Percentiles rank a stretch among this genome's conserved stretches.
These are phyloP conservation scores for Annulohypoxylon stygium DNA, from an alignment of 495 filamentous ascomycete genomes.

Conservation along the genomic window DNA sequence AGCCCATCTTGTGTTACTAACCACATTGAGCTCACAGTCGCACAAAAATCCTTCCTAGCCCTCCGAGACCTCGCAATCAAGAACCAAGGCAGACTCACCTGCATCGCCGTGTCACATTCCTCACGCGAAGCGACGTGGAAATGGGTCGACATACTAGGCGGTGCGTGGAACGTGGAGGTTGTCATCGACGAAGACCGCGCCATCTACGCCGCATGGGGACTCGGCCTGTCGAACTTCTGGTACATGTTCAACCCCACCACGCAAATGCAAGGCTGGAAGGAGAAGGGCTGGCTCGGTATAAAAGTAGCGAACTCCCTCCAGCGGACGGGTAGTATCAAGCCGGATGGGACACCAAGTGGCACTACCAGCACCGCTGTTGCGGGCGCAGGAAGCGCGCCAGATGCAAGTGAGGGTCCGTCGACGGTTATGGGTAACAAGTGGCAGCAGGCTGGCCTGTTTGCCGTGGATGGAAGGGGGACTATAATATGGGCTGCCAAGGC, in stretches of 20 bases:
- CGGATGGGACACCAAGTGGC: slow-evolving; percentile 1
- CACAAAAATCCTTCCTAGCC: slow-evolving; percentile 67
- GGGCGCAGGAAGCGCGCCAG: slow-evolving; percentile 20
- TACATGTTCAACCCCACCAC: slow-evolving; percentile 64
- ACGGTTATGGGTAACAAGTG: slow-evolving; percentile 72
- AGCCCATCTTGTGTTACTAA: slow-evolving; percentile 23
- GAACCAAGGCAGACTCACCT: slow-evolving; percentile 58
- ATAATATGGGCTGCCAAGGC: slow-evolving; percentile 66
- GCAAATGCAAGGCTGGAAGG: slow-evolving; percentile 58
- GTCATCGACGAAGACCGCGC: slow-evolving; percentile 66
- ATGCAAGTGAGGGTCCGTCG: slow-evolving; percentile 50
- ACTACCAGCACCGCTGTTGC: slow-evolving; percentile 11
- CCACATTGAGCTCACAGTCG: slow-evolving; percentile 54
- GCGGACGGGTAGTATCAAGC: slow-evolving; percentile 45
- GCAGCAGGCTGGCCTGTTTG: slow-evolving; percentile 69
- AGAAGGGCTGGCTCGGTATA: slow-evolving; percentile 60
- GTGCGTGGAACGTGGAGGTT: slow-evolving; percentile 60
- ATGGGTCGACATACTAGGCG: slow-evolving; percentile 65
- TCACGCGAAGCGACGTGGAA: slow-evolving; percentile 60
- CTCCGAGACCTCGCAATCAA: slow-evolving; percentile 60
- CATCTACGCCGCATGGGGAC: slow-evolving; percentile 66
- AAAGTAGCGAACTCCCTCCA: slow-evolving; percentile 55
- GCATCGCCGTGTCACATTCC: slow-evolving; percentile 68
- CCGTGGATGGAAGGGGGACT: slow-evolving; percentile 65
- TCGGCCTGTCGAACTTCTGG: slow-evolving; percentile 63